Percentiles rank a stretch among this genome's conserved stretches.
These are phyloP conservation scores for Digitaria exilis DNA, from an alignment of 202 grass and related monocot genomes.

Conservation along the genomic window DNA sequence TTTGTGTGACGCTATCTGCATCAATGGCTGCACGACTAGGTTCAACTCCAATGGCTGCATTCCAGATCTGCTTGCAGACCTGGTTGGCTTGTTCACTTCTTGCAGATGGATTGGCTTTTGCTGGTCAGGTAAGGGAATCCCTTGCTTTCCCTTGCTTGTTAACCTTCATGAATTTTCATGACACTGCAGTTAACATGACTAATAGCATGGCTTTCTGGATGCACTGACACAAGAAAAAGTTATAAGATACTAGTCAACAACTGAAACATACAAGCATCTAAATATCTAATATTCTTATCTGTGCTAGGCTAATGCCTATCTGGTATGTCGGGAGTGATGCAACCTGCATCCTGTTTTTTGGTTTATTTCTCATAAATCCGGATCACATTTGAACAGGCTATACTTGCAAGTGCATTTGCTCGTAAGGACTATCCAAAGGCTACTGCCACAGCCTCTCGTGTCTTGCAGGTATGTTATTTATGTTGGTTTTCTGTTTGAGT, in stretches of 20 bases:
- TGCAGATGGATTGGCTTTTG: constrained; percentile 91
- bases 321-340: neutral
- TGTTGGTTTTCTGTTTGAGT: neutral
- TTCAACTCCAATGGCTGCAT: constrained; percentile 85
- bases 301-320: neutral
- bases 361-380: constrained; percentile 15
- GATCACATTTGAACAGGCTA: constrained; percentile 58
- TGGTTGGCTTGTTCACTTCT: constrained; percentile 90
- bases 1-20: constrained; percentile 81
- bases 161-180: neutral
- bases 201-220: neutral
- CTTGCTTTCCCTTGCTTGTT: neutral
- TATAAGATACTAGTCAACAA: neutral
- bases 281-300: neutral
- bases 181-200: neutral
- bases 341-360: neutral
- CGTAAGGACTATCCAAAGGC: constrained; percentile 61
- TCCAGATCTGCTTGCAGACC: constrained; percentile 95
- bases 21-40: constrained; percentile 89
- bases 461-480: constrained; percentile 72
- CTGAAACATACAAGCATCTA: neutral
- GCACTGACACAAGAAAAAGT: neutral
- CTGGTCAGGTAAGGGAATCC: constrained; percentile 65
- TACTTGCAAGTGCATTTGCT: constrained; percentile 96
- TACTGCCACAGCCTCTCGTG: constrained; percentile 62